These are phyloP conservation scores for Pseudogymnoascus sp. DNA, from an alignment of 2,329 filamentous ascomycete species.

Conservation along the genomic window DNA sequence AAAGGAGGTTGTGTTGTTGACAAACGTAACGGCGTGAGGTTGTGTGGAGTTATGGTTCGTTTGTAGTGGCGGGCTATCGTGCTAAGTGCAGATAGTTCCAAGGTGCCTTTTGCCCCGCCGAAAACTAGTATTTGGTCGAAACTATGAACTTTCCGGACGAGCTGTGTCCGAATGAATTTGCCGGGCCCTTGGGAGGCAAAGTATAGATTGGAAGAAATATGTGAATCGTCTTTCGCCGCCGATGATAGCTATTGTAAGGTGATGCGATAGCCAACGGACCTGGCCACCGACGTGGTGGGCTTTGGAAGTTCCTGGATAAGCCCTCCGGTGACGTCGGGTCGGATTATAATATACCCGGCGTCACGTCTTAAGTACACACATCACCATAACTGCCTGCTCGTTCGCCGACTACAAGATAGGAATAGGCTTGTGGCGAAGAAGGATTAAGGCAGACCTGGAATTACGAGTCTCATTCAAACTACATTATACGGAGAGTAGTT, in stretches of 20 bases:
- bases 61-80: constrained; percentile 4
- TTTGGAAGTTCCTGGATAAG: constrained; percentile 5
- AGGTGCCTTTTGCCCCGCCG: background rate
- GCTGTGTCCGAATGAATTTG: background rate
- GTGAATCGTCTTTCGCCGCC: background rate
- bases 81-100: background rate
- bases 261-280: constrained; percentile 1
- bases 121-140: background rate
- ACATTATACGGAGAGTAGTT: constrained; percentile 3
- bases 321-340: background rate
- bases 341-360: background rate
- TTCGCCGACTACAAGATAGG: constrained; percentile 1
- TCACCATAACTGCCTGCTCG: background rate
- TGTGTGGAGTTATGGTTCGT: constrained; percentile 1
- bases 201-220: background rate
- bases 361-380: background rate
- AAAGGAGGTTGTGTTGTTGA: background rate
- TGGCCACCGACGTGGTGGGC: background rate
- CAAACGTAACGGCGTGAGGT: background rate
- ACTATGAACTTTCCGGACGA: background rate
- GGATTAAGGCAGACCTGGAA: background rate
- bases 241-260: background rate
- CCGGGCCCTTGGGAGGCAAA: background rate
- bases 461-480: background rate
- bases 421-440: constrained; percentile 4